These are phyloP conservation scores for Linderniella brevidens DNA, from an alignment of 257 asterid species.

Conservation along the genomic window DNA sequence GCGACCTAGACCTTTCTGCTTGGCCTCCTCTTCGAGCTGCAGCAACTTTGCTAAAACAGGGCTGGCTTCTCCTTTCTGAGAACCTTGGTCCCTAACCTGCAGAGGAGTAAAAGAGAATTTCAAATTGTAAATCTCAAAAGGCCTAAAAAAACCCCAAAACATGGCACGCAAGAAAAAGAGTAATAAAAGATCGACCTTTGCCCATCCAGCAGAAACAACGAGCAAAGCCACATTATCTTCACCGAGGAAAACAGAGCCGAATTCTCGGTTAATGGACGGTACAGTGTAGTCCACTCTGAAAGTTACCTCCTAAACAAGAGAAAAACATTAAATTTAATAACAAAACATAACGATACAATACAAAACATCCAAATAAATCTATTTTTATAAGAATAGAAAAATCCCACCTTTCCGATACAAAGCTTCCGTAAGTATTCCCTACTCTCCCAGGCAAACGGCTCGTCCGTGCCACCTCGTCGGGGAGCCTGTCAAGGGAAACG, in stretches of 20 bases:
- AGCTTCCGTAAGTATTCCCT: conserved; percentile 78
- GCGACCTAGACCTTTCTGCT: conserved; percentile 79
- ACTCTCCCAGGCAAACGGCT: conserved; percentile 98
- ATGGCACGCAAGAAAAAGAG: conserved; percentile 6
- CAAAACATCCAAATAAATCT: neutral
- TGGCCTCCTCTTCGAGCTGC: conserved; percentile 75
- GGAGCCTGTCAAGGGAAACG: conserved; percentile 37
- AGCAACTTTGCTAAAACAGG: conserved; percentile 59
- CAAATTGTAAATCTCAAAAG: neutral
- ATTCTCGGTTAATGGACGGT: conserved; percentile 75
- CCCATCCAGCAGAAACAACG: conserved; percentile 94
- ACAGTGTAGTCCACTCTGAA: conserved; percentile 86
- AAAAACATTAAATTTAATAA: conserved; percentile 3
- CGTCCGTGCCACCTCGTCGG: conserved; percentile 74
- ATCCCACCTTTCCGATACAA: conserved; percentile 74
- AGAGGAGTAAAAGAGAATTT: neutral
- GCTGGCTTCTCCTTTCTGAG: conserved; percentile 84
- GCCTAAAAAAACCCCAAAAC: neutral
- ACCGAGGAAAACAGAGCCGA: conserved; percentile 78
- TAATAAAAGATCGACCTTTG: conserved; percentile 39
- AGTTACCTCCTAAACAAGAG: conserved; percentile 50
- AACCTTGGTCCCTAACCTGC: conserved; percentile 91
- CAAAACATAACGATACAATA: conserved; percentile 4
- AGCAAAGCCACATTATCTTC: conserved; percentile 60
- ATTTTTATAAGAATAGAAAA: conserved; percentile 5